phyloP scores from a whole-genome alignment of 139 green algal genomes.

The Chlamydomonas schloesseri region DNA sequence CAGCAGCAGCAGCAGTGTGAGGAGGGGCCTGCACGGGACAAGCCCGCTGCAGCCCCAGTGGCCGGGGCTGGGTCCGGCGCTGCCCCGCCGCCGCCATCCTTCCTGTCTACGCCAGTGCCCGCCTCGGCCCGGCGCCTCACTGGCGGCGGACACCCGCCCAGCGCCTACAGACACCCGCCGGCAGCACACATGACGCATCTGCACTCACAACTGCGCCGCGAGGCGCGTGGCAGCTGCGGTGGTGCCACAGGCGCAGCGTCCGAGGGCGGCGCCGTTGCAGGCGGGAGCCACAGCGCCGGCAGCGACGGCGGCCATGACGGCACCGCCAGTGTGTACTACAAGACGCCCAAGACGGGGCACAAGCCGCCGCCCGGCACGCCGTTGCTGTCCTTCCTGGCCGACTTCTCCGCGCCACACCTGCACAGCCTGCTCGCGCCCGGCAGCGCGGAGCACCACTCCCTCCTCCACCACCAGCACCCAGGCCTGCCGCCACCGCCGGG shows the following conservation, averaged over 20 bases:
- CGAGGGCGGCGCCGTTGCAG: background rate
- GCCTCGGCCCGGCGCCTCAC: background rate
- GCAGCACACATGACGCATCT: background rate
- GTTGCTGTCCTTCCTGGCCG: background rate
- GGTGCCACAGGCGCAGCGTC: background rate
- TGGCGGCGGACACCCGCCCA: background rate
- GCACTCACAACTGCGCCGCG: background rate
- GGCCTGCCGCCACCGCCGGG: background rate
- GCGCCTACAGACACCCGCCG: background rate
- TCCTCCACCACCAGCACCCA: background rate
- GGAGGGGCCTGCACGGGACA: no score
- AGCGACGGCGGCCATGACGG: conserved; percentile 24
- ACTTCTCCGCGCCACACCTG: background rate
- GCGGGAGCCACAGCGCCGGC: no score
- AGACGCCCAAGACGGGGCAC: background rate
- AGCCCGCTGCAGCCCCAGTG: no score
- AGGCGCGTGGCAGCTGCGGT: background rate
- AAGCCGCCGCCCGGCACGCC: background rate
- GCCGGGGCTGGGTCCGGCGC: no score
- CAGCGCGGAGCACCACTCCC: no score
- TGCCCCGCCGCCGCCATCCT: no score
- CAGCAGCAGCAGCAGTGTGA: background rate
- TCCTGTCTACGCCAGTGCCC: no score
- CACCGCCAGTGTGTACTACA: conserved; percentile 31
- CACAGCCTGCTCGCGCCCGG: background rate